Evolutionary conservation across 2,329 filamentous ascomycete genomes (phyloP).

Genomic region (Nigrospora sphaerica): DNA sequence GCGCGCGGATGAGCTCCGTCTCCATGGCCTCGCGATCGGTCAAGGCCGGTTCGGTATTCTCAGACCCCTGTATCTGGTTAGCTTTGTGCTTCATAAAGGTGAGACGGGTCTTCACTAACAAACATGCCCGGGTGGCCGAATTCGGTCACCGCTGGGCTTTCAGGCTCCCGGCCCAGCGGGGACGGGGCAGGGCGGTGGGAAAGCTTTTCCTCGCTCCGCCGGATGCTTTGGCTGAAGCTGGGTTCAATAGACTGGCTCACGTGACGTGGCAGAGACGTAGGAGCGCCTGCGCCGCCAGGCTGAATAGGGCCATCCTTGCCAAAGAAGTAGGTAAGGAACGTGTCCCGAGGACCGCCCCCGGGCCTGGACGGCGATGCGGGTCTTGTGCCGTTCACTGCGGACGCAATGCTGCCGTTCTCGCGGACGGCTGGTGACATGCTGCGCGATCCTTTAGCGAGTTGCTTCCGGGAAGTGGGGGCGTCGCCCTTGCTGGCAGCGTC

Average conservation of each 20-base stretch:
- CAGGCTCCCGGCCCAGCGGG: slow-evolving; percentile 20
- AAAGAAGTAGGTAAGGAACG: slow-evolving; percentile 98
- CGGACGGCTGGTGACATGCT: slow-evolving; percentile 79
- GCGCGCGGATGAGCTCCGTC: slow-evolving; percentile 89
- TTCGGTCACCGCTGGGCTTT: slow-evolving; percentile 26
- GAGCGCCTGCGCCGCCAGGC: slow-evolving; percentile 32
- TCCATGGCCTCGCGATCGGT: slow-evolving; percentile 96
- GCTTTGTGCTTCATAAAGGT: slow-evolving; percentile 7
- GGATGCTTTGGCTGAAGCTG: slow-evolving; percentile 76
- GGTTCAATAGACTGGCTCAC: slow-evolving; percentile 74
- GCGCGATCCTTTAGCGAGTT: slow-evolving; percentile 53
- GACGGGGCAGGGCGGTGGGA: slow-evolving; percentile 41
- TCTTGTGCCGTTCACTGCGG: slow-evolving; percentile 60
- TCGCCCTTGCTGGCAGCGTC: slow-evolving; percentile 52
- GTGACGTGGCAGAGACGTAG: slow-evolving; percentile 48
- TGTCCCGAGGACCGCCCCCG: slow-evolving; percentile 67
- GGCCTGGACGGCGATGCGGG: slow-evolving; percentile 56
- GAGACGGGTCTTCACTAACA: background rate
- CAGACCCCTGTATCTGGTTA: slow-evolving; percentile 32
- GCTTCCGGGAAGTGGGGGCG: slow-evolving; percentile 53
- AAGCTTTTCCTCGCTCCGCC: slow-evolving; percentile 57
- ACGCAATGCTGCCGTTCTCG: slow-evolving; percentile 60
- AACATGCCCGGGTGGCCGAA: slow-evolving; percentile 15
- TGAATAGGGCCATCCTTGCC: slow-evolving; percentile 75
- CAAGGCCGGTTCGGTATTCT: slow-evolving; percentile 72